A percentile compares a stretch with the other conserved stretches of the same genome.
phyloP scores from a whole-genome alignment of 2,329 filamentous ascomycete genomes.

The Mycosphaerella sp. region DNA sequence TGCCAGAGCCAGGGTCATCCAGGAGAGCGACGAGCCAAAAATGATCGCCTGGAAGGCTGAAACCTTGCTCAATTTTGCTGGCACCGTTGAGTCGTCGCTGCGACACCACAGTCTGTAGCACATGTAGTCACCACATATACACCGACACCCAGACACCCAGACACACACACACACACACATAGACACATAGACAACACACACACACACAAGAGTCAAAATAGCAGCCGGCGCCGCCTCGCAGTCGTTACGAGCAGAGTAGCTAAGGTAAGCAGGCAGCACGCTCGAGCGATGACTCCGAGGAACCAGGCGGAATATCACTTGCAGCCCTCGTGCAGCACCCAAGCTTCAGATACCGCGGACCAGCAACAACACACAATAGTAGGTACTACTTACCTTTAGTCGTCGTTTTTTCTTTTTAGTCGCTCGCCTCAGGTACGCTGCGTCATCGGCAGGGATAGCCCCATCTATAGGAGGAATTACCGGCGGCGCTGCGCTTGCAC shows the following conservation, averaged over 20 bases:
- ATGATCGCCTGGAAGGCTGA: neutral
- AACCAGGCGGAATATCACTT: neutral
- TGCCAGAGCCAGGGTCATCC: neutral
- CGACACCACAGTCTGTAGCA: neutral
- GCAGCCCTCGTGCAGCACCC: slow-evolving; percentile 1
- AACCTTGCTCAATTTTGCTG: neutral
- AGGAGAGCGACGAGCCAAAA: neutral
- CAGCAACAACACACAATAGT: neutral
- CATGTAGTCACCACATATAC: no score
- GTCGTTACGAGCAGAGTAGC: no score
- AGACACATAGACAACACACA: no score
- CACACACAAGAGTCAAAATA: neutral
- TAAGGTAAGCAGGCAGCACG: no score
- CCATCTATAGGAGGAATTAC: slow-evolving; percentile 1
- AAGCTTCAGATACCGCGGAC: neutral
- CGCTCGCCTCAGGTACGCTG: neutral
- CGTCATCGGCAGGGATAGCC: neutral
- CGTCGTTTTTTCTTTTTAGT: neutral
- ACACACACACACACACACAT: neutral
- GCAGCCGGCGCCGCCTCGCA: neutral
- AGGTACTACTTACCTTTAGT: neutral
- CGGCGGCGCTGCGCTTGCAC: slow-evolving; percentile 2
- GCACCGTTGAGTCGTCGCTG: neutral
- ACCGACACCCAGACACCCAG: no score
- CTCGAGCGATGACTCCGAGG: neutral